Base-by-base conservation (phyloP, 1,139 yeast genomes). In the Taphrina wiesneri region DNA sequence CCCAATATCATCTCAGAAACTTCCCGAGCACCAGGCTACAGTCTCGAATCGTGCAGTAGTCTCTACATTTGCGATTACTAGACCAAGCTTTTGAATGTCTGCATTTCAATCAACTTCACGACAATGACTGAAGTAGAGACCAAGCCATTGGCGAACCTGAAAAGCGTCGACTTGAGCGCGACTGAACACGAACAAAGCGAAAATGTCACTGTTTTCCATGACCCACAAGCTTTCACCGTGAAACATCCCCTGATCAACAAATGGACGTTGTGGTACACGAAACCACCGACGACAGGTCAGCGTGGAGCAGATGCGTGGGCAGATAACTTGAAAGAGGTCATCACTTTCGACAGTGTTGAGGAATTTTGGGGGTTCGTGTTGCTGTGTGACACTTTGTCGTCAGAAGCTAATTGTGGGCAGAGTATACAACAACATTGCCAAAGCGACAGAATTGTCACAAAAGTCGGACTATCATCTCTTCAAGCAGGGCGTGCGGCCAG, bases 191-290 rank as follows among this genome's bases (percentile, higher is more conserved):
- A 30, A 52, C 59, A 39, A 15, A 41, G 51, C 34, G 64, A 41
- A 21, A 51, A 51, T 51, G 41, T 45, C 19, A 87, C 93, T 65
- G 88, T 86, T 67, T 84, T 88, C 74, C 83, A 85, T 73, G 82
- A 83, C 72, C 82, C 85, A 73, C 87, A 85, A 72, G 89, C 87
- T 75, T 87, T 89, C 77, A 83, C 82, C 69, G 88, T 87, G 71
- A 87, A 91, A 78, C 99, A 93, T 78, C 97, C 98, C 66, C 85
- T 93, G 75, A 89, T 90, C 79, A 85, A 87, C 75, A 85, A 86
- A 78, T 93, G 99, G 99, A 91, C 98, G 56, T 84, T 93, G 75
- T 93, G 99, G 99, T 93, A 91, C 82, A 90, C 97, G 68, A 91
- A 91, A 81, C 97, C 98, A 69, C 87, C 90, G 72, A 86, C 87